Conservation (phyloP, 805 yeast species). For the fission yeast (Schizosaccharomyces pombe) region DNA sequence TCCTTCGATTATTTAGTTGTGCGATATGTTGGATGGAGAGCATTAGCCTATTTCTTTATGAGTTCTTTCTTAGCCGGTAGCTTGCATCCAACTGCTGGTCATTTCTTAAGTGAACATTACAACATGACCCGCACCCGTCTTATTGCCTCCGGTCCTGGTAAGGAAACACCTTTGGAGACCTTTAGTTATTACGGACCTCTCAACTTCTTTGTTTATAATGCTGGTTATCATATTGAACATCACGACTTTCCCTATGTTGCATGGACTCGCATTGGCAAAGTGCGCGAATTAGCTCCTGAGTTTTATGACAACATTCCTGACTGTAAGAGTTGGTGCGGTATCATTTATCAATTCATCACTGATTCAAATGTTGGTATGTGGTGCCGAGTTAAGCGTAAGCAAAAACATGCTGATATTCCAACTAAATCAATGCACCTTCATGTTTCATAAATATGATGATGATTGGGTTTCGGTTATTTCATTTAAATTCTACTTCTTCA, state of each 20-base stretch:
- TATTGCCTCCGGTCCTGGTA: constrained; percentile 11
- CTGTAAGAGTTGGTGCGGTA: constrained; percentile 59
- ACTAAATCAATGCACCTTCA: no score
- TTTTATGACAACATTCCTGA: constrained; percentile 61
- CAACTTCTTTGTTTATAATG: constrained; percentile 68
- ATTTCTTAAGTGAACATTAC: constrained; percentile 75
- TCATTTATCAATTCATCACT: constrained; percentile 45
- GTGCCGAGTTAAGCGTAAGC: constrained; percentile 54
- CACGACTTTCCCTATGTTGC: constrained; percentile 89
- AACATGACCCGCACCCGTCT: constrained; percentile 10
- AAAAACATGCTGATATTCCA: no score
- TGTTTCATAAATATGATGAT: no score
- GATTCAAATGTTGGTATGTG: constrained; percentile 47
- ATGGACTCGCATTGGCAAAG: constrained; percentile 53
- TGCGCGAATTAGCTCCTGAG: constrained; percentile 48
- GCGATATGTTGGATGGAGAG: constrained; percentile 35
- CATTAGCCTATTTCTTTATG: constrained; percentile 42
- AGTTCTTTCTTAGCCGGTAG: constrained; percentile 78
- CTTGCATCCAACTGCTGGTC: constrained; percentile 84
- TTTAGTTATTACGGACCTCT: constrained; percentile 69
- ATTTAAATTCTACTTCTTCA: no score
- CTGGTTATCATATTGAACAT: constrained; percentile 84
- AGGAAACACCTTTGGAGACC: constrained; percentile 48
- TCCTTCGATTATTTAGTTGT: constrained; percentile 35
- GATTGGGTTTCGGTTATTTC: no score